These are phyloP conservation scores for Cystobasidium onofrii DNA, from an alignment of 768 basidiomycete genomes.

Conservation along the genomic window DNA sequence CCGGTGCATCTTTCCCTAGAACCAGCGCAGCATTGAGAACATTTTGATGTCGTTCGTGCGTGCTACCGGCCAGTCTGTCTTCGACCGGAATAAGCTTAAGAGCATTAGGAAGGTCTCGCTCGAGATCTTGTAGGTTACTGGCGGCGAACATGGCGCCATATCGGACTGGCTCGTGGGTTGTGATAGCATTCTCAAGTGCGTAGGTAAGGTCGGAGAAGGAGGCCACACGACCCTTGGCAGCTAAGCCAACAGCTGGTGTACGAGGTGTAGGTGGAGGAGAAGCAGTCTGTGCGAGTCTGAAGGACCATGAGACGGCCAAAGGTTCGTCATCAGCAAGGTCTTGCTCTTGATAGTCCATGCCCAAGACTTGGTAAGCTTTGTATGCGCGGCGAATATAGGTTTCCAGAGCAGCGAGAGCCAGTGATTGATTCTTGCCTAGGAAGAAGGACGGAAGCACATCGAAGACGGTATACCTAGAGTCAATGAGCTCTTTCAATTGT, in stretches of 20 bases:
- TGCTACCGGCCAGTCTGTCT: conserved; percentile 55
- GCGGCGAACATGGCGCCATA: conserved; percentile 87
- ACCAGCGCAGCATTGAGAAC: conserved; percentile 90
- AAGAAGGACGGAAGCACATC: conserved; percentile 96
- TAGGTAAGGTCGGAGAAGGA: conserved; percentile 95
- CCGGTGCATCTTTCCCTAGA: conserved; percentile 58
- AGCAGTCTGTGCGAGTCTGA: conserved; percentile 76
- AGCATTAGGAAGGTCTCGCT: conserved; percentile 34
- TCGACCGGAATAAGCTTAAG: conserved; percentile 54
- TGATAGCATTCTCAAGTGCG: conserved; percentile 61
- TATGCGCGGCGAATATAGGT: conserved; percentile 94
- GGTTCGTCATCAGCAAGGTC: conserved; percentile 72
- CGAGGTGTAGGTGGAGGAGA: conserved; percentile 59
- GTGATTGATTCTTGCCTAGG: conserved; percentile 71
- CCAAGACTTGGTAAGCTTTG: conserved; percentile 80
- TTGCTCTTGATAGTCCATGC: conserved; percentile 90
- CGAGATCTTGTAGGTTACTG: conserved; percentile 51
- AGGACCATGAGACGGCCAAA: conserved; percentile 77
- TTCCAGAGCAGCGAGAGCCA: conserved; percentile 84
- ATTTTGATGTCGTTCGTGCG: conserved; percentile 66
- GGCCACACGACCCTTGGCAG: conserved; percentile 57
- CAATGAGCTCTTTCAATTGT: conserved; percentile 80
- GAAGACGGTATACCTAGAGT: conserved; percentile 92
- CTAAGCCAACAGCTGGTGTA: conserved; percentile 36
- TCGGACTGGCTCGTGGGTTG: conserved; percentile 67